These are phyloP conservation scores for Fusarium falciforme DNA, from an alignment of 2,329 filamentous ascomycete genomes.

Conservation along the genomic window DNA sequence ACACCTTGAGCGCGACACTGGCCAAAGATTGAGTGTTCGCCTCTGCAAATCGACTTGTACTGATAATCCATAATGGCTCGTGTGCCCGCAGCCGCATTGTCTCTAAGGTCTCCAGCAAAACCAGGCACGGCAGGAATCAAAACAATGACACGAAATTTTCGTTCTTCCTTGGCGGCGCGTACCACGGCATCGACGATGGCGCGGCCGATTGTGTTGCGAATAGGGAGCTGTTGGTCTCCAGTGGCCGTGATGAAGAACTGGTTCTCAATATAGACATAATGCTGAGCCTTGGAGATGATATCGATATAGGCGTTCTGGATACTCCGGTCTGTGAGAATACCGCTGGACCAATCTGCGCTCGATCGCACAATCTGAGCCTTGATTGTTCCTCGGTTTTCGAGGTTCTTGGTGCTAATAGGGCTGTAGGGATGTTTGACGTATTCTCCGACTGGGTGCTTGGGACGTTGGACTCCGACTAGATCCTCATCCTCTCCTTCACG, in stretches of 20 bases:
- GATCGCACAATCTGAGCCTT: conserved; percentile 89
- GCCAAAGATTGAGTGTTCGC: conserved; percentile 89
- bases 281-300: conserved; percentile 86
- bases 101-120: conserved; percentile 90
- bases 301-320: conserved; percentile 91
- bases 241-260: conserved; percentile 99
- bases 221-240: conserved; percentile 84
- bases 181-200: conserved; percentile 94
- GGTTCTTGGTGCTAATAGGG: conserved; percentile 74
- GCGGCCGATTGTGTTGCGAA: conserved; percentile 87
- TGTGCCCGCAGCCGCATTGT: conserved; percentile 86
- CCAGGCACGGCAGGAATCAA: conserved; percentile 92
- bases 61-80: conserved; percentile 98
- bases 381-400: conserved; percentile 76
- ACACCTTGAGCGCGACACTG: conserved; percentile 79
- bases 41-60: conserved; percentile 94
- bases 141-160: conserved; percentile 92
- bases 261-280: conserved; percentile 98
- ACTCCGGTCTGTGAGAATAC: conserved; percentile 84
- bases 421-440: conserved; percentile 85
- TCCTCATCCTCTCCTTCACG: conserved; percentile 84
- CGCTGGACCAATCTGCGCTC: conserved; percentile 93
- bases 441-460: conserved; percentile 87
- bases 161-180: conserved; percentile 80
- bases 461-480: conserved; percentile 86